Conservation (phyloP, 345 rosid genomes). For the Eucalyptus urophylla region DNA sequence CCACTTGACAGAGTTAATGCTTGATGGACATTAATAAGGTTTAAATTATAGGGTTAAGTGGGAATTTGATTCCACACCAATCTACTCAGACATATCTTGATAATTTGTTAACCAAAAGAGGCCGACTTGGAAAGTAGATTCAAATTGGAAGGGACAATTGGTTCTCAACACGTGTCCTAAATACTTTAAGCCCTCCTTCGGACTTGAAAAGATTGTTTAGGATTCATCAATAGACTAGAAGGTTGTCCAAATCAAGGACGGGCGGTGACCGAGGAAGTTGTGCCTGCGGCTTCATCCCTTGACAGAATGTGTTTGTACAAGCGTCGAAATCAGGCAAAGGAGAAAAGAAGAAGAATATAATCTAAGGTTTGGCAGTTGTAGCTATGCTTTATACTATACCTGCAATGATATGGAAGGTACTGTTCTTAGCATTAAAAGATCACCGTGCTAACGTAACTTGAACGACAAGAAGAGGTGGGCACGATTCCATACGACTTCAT, state of each 20-base stretch:
- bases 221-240: not conserved
- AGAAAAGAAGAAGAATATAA: not conserved
- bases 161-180: not conserved
- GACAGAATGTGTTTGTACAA: not conserved
- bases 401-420: not conserved
- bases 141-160: not conserved
- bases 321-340: not conserved
- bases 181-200: not conserved
- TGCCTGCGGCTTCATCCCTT: not conserved
- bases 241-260: not conserved
- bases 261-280: not conserved
- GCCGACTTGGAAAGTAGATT: not conserved
- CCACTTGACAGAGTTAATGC: not conserved
- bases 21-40: not conserved
- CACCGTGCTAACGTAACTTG: not conserved
- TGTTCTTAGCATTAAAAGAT: not conserved
- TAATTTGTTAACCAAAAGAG: not conserved
- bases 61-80: not conserved
- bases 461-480: not conserved
- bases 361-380: not conserved
- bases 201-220: not conserved
- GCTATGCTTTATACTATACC: not conserved
- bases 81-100: not conserved
- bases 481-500: not conserved
- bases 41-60: not conserved